Evolutionary conservation across 2,329 filamentous ascomycete genomes (phyloP).

Genomic region (Lomentospora prolificans): DNA sequence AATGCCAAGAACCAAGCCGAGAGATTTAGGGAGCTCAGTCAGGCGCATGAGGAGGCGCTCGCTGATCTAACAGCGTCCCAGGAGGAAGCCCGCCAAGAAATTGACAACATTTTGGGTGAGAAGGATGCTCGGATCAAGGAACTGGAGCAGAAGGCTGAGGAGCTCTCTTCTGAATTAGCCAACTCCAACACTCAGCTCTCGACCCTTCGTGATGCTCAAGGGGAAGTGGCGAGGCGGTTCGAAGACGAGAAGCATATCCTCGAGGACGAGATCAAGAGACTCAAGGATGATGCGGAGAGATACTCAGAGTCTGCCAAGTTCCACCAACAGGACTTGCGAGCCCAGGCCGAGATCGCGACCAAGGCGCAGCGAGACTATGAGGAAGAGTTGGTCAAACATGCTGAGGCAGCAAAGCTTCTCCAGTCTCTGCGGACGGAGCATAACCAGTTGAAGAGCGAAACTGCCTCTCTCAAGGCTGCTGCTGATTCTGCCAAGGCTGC

Average conservation of each 20-base stretch:
- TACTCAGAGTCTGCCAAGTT: conserved; percentile 71
- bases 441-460: conserved; percentile 71
- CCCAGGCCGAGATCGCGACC: conserved; percentile 86
- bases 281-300: conserved; percentile 77
- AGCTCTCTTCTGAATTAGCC: conserved; percentile 71
- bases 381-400: conserved; percentile 86
- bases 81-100: conserved; percentile 81
- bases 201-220: conserved; percentile 67
- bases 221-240: conserved; percentile 58
- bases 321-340: conserved; percentile 83
- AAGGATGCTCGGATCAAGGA: conserved; percentile 75
- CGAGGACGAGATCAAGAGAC: conserved; percentile 66
- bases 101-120: conserved; percentile 62
- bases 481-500: conserved; percentile 77
- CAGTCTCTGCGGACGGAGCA: conserved; percentile 70
- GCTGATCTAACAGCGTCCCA: conserved; percentile 69
- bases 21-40: conserved; percentile 80
- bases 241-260: conserved; percentile 76
- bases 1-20: conserved; percentile 72
- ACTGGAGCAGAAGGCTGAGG: conserved; percentile 72
- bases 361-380: conserved; percentile 95
- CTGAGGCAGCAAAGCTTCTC: conserved; percentile 80
- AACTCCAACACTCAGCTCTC: conserved; percentile 76
- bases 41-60: conserved; percentile 78
- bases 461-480: conserved; percentile 66